Percentiles rank a stretch among this genome's conserved stretches.
Evolutionary conservation across 1,284 basidiomycete genomes (phyloP).

Genomic region (Peniophora sp.): DNA sequence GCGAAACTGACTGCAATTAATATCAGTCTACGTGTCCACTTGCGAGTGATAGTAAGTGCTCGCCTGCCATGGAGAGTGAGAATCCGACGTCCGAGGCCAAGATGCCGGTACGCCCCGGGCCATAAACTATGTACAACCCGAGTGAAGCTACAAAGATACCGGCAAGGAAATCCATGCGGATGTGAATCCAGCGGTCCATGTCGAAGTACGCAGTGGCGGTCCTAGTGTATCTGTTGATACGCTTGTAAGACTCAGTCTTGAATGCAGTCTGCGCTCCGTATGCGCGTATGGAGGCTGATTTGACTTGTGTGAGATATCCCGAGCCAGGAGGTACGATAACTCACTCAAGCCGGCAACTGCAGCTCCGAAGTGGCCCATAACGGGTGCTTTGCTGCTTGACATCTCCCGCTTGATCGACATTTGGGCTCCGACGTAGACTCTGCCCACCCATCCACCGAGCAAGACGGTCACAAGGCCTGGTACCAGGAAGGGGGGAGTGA

Average conservation of each 20-base stretch:
- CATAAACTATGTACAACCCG: conserved; percentile 47
- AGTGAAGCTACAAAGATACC: conserved; percentile 44
- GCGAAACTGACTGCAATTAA: conserved; percentile 50
- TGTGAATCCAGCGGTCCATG: conserved; percentile 50
- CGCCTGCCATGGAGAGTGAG: conserved; percentile 42
- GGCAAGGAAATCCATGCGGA: conserved; percentile 45
- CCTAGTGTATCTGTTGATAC: conserved; percentile 41
- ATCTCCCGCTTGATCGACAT: conserved; percentile 72
- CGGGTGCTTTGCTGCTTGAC: conserved; percentile 60
- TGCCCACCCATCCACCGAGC: conserved; percentile 38
- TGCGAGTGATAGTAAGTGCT: conserved; percentile 29
- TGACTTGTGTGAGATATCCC: conserved; percentile 37
- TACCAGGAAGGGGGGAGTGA: conserved; percentile 36
- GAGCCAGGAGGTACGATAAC: conserved; percentile 24
- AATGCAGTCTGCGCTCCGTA: conserved; percentile 45
- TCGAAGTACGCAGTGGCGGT: conserved; percentile 43
- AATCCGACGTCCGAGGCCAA: conserved; percentile 40
- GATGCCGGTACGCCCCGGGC: conserved; percentile 26
- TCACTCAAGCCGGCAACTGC: conserved; percentile 58
- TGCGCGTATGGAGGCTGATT: conserved; percentile 58
- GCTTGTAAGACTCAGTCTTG: conserved; percentile 32
- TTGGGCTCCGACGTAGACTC: conserved; percentile 63
- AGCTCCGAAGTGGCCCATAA: conserved; percentile 65
- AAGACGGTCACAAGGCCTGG: conserved; percentile 33
- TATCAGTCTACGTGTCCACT: too few relatives aligned